Conservation (phyloP, 768 basidiomycete genomes). For the Kwoniella pini region DNA sequence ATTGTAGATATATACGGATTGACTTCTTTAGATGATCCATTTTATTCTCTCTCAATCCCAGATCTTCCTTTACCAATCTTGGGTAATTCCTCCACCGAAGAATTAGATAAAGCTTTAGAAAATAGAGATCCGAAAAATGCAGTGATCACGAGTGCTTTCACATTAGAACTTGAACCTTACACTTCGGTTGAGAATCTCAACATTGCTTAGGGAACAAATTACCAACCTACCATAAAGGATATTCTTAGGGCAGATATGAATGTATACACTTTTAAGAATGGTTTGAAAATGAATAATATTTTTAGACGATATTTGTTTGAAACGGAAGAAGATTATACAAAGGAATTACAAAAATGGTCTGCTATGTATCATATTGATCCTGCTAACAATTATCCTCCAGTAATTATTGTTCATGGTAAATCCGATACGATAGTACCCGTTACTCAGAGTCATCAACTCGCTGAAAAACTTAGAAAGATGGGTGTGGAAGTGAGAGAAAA, state of each 20-base stretch:
- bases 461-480: constrained; percentile 8
- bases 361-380: constrained; percentile 1
- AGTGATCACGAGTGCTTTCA: not conserved
- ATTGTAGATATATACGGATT: constrained; percentile 13
- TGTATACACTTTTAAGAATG: constrained; percentile 5
- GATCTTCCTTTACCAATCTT: constrained; percentile 2
- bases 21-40: constrained; percentile 7
- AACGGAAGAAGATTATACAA: constrained; percentile 6
- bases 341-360: not conserved
- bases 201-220: not conserved
- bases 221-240: not conserved
- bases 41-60: not conserved
- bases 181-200: not conserved
- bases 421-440: constrained; percentile 2
- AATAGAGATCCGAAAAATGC: constrained; percentile 14
- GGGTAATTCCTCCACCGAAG: constrained; percentile 12
- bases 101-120: not conserved
- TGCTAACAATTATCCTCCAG: constrained; percentile 9
- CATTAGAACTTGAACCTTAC: constrained; percentile 5
- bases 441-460: constrained; percentile 5
- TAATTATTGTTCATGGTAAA: constrained; percentile 10
- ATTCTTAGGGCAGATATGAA: constrained; percentile 8
- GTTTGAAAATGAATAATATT: not conserved
- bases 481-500: constrained; percentile 4
- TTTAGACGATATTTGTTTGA: constrained; percentile 3